Base-by-base conservation (phyloP, 768 basidiomycete genomes). In the Glaciozyma antarctica region DNA sequence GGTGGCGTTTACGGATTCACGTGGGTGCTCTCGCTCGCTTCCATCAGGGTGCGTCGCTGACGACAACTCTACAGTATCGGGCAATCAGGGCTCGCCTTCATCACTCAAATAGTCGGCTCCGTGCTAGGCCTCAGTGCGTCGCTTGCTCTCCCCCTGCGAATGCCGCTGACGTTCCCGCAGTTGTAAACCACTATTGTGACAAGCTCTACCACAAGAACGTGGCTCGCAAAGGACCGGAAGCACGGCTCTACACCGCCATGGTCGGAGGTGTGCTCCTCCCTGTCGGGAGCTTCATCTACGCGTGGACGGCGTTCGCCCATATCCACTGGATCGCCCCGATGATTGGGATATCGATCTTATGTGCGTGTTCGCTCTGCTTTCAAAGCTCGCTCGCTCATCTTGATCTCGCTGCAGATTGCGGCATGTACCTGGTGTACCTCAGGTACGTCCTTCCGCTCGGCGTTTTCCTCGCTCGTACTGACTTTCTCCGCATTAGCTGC, bases 281-380 rank as follows among this genome's bases (percentile, higher is more conserved):
- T 0, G 41, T 73, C 16, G 77, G 77, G 0, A 75, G 75, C 45
- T 74, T 76, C 65, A 73, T 78, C 41, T 78, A 75, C 64, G 26
- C 55, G 6, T 57, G 22, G 22, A 24, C 38, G 4, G 76, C 73
- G 6, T 77, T 75, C 68, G 54, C 71, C 17, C 68, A 63, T 1
- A 49, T 70, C 0, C 76, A 76, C 61, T 78, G 77, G 76, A 76
- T 78, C 19, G 77, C 66, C 2, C 73, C 77, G 1, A 71, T 70
- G 43, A 73, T 79, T 21, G 78, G 77, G 0, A 59, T 77, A 1
- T 24, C 30, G 6, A 22, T 58, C 24, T 16, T 58, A 13, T 57
- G 38, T 41, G 38, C 38, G 38, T 41, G 38, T 12, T 41, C 13
- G 38, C 38, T 15, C 38, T 32, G 4, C 32, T 32, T 32, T 32